A percentile compares a stretch with the other conserved stretches of the same genome.
Conservation (phyloP, 805 yeast genomes). For the Myxozyma neglecta region DNA sequence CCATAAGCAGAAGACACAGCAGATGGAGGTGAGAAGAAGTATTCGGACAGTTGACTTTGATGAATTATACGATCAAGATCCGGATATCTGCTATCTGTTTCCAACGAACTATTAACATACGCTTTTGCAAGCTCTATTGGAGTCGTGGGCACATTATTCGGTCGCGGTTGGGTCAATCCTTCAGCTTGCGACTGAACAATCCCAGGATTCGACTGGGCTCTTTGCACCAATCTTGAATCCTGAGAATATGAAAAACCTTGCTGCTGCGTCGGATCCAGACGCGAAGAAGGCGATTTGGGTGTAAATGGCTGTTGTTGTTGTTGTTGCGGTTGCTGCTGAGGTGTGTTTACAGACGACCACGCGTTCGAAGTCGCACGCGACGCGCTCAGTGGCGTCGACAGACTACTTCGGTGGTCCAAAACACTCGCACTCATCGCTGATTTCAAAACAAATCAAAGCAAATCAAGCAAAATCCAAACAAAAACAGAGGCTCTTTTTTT, state of each 20-base stretch:
- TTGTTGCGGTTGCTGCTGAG: conserved; percentile 17
- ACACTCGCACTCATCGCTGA: too few relatives aligned
- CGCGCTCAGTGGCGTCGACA: too few relatives aligned
- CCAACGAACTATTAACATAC: conserved; percentile 36
- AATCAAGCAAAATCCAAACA: too few relatives aligned
- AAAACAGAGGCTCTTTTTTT: too few relatives aligned
- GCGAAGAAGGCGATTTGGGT: neutral
- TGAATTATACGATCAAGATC: conserved; percentile 40
- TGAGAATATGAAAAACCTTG: neutral
- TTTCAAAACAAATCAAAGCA: too few relatives aligned
- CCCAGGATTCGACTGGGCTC: neutral
- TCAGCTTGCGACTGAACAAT: neutral
- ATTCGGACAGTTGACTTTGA: conserved; percentile 38
- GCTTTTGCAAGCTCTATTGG: conserved; percentile 20
- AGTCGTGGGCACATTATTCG: neutral
- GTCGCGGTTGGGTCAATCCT: neutral
- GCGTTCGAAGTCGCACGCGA: too few relatives aligned
- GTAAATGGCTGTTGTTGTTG: conserved; percentile 3
- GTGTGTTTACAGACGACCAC: too few relatives aligned
- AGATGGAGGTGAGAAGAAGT: conserved; percentile 24
- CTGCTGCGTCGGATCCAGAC: conserved; percentile 2
- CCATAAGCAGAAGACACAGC: neutral
- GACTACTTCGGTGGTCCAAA: too few relatives aligned
- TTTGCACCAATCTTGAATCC: neutral
- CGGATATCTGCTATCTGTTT: conserved; percentile 39